phyloP scores from a whole-genome alignment of 371 early-diverging fungal species.

The Mucor plumbeus region DNA sequence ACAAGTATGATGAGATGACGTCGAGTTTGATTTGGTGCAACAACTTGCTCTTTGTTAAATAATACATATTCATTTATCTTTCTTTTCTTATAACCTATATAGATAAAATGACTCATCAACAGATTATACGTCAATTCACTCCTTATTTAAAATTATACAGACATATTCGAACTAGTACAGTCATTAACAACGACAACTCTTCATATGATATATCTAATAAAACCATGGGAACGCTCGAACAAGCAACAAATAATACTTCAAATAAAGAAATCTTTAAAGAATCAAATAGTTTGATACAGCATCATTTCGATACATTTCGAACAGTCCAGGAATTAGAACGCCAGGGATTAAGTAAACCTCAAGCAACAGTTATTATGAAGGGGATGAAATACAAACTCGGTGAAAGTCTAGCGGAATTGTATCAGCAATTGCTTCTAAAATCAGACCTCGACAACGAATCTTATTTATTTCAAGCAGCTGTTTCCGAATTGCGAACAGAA shows the following conservation, averaged over 20 bases:
- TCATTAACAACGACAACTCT: background rate
- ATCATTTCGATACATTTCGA: slow-evolving; percentile 75
- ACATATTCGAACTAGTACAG: slow-evolving; percentile 1
- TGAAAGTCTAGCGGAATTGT: slow-evolving; percentile 39
- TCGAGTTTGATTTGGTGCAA: background rate
- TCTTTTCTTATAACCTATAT: background rate
- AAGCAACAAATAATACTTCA: background rate
- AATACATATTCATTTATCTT: background rate
- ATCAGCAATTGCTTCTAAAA: slow-evolving; percentile 28
- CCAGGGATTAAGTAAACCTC: slow-evolving; percentile 69
- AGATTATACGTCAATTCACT: slow-evolving; percentile 9
- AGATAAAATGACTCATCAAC: background rate
- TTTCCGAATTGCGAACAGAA: slow-evolving; percentile 83
- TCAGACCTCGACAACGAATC: slow-evolving; percentile 67
- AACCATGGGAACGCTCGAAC: background rate
- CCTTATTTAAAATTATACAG: slow-evolving; percentile 2
- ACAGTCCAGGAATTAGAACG: slow-evolving; percentile 65
- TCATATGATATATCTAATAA: background rate
- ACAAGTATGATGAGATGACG: background rate
- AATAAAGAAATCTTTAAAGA: background rate
- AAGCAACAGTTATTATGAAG: slow-evolving; percentile 77
- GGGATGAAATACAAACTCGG: slow-evolving; percentile 70
- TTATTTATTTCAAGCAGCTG: slow-evolving; percentile 71
- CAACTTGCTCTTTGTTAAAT: background rate
- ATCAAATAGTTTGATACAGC: slow-evolving; percentile 26